Base-by-base conservation (phyloP, 306 rosid species). In the Castanea mollissima region DNA sequence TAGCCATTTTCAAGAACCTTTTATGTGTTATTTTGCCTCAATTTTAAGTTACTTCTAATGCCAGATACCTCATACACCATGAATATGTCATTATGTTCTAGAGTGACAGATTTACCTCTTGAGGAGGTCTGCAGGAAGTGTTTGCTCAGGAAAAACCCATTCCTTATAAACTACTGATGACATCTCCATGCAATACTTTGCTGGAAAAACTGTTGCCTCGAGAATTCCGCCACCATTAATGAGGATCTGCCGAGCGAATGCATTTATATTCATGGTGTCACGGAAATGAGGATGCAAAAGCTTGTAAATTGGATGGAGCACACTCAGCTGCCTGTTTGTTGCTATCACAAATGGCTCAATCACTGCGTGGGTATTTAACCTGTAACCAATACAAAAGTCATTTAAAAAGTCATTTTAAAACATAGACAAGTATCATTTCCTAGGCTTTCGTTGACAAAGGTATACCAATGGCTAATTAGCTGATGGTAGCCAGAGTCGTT, bases 261-360 rank as follows among this genome's bases (percentile, higher is more conserved):
- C 95, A 16, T 94, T 92, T 51, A 92, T 87, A 71, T 89, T 88
- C 97, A 94, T 91, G 63, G 98, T 92, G 83, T 92, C 98, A 13
- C 88, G 90, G 51, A 86, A 92, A 75, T 92, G 98, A 65, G 97
- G 95, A 64, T 90, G 86, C 74, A 92, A 73, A 21, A 94, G 86
- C 72, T 92, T 94, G 64, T 92, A 32, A 83, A 94, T 85, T 0
- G 99, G 99, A 64, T 94, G 99, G 73, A 92, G 84, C 74, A 86
- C 94, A 4, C 99, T 94, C 41, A 94, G 86, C 35, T 86, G 95
- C 73, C 98, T 85, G 14, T 91, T 88, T 78, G 92, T 72, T 19
- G 98, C 91, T 81, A 94, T 91, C 76, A 88, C 74, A 64, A 94
- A 88, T 51, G 97, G 98, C 85, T 94, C 97, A n/a, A 87, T 90